phyloP scores from a whole-genome alignment of 2,329 filamentous ascomycete genomes.

The Chaetomiaceae sp. region DNA sequence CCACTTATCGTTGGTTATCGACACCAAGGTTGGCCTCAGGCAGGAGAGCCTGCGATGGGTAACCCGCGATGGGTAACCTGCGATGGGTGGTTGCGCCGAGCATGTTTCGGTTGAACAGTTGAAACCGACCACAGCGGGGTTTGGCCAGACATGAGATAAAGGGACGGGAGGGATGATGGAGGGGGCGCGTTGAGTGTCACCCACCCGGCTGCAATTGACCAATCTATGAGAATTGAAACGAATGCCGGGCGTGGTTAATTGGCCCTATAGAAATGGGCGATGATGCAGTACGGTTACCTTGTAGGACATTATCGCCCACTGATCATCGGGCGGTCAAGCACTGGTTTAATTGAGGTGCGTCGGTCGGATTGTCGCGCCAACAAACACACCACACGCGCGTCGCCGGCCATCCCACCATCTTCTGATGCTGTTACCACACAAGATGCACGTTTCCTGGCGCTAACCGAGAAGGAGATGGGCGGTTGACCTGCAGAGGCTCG shows the following conservation, averaged over 20 bases:
- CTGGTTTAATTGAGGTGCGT: conserved; percentile 9
- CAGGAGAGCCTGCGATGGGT: neutral
- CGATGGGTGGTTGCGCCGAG: conserved; percentile 5
- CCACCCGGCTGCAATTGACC: conserved; percentile 14
- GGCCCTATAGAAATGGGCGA: conserved; percentile 16
- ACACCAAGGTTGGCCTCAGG: conserved; percentile 5
- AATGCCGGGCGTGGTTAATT: conserved; percentile 19
- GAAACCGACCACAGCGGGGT: conserved; percentile 17
- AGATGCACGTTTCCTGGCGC: conserved; percentile 16
- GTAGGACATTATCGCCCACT: conserved; percentile 4
- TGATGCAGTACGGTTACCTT: conserved; percentile 13
- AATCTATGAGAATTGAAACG: conserved; percentile 17
- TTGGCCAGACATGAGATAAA: neutral
- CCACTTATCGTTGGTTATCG: neutral
- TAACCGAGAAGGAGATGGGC: conserved; percentile 14
- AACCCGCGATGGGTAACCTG: too few species aligned
- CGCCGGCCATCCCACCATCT: conserved; percentile 7
- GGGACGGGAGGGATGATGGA: too few species aligned
- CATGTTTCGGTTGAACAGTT: conserved; percentile 20
- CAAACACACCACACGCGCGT: conserved; percentile 13
- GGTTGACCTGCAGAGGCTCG: conserved; percentile 12
- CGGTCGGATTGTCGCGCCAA: conserved; percentile 7
- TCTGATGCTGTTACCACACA: neutral
- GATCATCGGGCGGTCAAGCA: conserved; percentile 12
- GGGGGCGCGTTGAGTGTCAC: conserved; percentile 16